phyloP scores from a whole-genome alignment of 2,329 filamentous ascomycete species.

The Penicillium verrucosum region DNA sequence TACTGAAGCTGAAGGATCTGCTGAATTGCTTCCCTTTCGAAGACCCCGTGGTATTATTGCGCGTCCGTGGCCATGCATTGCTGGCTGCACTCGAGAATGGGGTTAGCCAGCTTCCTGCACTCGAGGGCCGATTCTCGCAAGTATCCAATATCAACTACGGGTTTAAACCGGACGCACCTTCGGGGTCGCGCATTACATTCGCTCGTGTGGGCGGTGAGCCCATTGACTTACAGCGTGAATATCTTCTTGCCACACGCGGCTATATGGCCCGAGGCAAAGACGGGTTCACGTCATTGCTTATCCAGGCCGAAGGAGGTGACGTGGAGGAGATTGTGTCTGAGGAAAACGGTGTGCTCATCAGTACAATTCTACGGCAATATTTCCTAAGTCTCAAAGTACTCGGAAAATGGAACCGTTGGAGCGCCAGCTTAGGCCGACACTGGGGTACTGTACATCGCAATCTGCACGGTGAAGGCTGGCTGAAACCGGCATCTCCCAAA shows the following conservation, averaged over 20 bases:
- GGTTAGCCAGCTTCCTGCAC: constrained; percentile 73
- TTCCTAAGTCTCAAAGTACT: constrained; percentile 82
- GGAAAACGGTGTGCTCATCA: constrained; percentile 83
- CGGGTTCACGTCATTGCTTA: constrained; percentile 73
- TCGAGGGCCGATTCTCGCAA: constrained; percentile 82
- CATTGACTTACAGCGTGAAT: constrained; percentile 62
- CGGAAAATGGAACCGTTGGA: constrained; percentile 73
- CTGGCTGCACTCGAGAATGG: constrained; percentile 80
- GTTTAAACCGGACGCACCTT: constrained; percentile 63
- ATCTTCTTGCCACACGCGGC: constrained; percentile 73
- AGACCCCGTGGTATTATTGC: constrained; percentile 78
- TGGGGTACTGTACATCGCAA: constrained; percentile 65
- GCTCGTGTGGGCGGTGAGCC: constrained; percentile 60
- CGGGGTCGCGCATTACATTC: constrained; percentile 61
- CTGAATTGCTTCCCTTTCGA: constrained; percentile 90
- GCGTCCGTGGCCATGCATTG: constrained; percentile 67
- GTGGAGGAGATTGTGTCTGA: constrained; percentile 78
- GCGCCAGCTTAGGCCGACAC: constrained; percentile 58
- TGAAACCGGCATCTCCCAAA: constrained; percentile 41
- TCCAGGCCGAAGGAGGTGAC: constrained; percentile 69
- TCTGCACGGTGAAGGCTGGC: constrained; percentile 53
- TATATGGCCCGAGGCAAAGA: constrained; percentile 91
- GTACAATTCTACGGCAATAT: constrained; percentile 82
- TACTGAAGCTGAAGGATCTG: constrained; percentile 75
- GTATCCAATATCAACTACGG: constrained; percentile 77